phyloP scores from a whole-genome alignment of 202 grass and related monocot genomes.

The Bolboschoenoplectus hybrid region DNA sequence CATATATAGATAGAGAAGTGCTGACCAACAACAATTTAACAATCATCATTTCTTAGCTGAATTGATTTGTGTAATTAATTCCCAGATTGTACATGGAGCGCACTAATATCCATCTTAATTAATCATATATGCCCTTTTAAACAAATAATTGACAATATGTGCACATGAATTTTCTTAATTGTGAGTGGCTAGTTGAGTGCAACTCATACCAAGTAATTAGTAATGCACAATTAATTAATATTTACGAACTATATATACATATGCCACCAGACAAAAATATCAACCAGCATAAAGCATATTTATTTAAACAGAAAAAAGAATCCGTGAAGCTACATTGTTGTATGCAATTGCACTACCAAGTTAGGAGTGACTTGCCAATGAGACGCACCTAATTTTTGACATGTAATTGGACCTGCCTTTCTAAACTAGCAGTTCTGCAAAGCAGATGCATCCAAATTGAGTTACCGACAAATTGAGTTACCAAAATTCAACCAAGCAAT shows the following conservation, averaged over 20 bases:
- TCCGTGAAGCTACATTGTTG: neutral
- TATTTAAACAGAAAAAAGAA: neutral
- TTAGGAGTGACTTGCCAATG: neutral
- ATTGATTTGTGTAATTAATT: neutral
- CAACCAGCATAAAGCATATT: neutral
- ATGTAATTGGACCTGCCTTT: neutral
- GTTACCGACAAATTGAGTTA: neutral
- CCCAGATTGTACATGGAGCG: conserved; percentile 1
- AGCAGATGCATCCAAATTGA: neutral
- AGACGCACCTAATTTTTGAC: neutral
- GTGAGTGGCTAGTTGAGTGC: neutral
- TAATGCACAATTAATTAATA: neutral
- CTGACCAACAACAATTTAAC: conserved; percentile 15
- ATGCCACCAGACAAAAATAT: neutral
- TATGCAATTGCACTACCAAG: neutral
- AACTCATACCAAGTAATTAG: conserved; percentile 8
- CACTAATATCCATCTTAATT: conserved; percentile 24
- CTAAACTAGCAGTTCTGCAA: neutral
- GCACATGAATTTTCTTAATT: neutral
- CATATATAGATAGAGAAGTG: neutral
- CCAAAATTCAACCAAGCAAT: too few relatives aligned
- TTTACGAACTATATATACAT: neutral
- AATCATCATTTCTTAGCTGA: neutral
- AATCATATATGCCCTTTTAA: conserved; percentile 3
- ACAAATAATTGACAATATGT: conserved; percentile 31